phyloP scores from a whole-genome alignment of 148 eudicot genomes.

The Agrostemma githago region DNA sequence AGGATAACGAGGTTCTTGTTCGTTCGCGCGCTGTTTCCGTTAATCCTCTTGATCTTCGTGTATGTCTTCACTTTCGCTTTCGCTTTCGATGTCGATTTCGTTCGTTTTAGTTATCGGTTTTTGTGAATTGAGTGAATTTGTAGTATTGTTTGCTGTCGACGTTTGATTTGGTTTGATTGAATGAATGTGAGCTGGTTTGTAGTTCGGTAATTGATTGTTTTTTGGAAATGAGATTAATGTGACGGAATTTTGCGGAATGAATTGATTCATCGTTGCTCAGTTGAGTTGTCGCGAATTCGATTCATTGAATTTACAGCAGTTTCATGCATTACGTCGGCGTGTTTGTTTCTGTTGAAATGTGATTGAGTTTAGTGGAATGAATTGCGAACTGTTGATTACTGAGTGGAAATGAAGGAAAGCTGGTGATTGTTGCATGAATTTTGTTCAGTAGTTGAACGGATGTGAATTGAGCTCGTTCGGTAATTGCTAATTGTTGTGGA shows the following conservation, averaged over 20 bases:
- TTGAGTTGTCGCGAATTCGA: too few relatives aligned
- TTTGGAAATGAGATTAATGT: not conserved
- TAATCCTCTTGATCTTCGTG: conserved; percentile 86
- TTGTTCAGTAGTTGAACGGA: not conserved
- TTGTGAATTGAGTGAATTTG: not conserved
- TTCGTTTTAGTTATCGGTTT: not conserved
- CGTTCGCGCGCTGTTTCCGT: conserved; percentile 84
- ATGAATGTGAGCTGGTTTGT: not conserved
- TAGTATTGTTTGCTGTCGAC: not conserved
- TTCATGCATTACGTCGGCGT: too few relatives aligned
- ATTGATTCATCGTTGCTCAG: too few relatives aligned
- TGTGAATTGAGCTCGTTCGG: not conserved
- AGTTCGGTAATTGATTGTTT: not conserved
- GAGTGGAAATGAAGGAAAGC: too few relatives aligned
- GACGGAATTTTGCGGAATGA: not conserved
- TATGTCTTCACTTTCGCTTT: conserved; percentile 28
- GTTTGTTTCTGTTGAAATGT: not conserved
- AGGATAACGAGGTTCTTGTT: conserved; percentile 73
- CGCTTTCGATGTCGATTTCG: not conserved
- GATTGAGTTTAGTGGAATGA: not conserved
- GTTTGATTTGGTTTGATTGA: not conserved
- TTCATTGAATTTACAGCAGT: too few relatives aligned
- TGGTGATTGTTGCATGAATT: too few relatives aligned
- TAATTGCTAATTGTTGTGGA: not conserved
- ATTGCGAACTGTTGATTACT: not conserved